These are phyloP conservation scores for Scytalidium lignicola DNA, from an alignment of 2,329 filamentous ascomycete species.

Conservation along the genomic window DNA sequence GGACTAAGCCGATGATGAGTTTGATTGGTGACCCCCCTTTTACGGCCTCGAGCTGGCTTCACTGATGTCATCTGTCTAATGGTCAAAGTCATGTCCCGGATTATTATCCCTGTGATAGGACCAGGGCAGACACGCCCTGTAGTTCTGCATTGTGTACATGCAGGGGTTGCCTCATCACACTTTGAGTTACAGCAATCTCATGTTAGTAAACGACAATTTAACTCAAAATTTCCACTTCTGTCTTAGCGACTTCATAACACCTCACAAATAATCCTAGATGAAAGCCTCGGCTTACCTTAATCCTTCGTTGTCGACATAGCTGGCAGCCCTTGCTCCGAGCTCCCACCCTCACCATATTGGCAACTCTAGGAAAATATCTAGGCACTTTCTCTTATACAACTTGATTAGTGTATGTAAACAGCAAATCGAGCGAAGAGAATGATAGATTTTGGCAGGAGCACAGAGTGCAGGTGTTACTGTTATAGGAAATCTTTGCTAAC, in stretches of 20 bases:
- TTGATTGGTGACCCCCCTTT: neutral
- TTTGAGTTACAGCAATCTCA: neutral
- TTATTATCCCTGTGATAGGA: slow-evolving; percentile 2
- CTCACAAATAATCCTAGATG: neutral
- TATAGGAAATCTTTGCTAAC: neutral
- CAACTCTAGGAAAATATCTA: no score
- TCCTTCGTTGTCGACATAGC: slow-evolving; percentile 2
- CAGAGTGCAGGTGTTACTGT: neutral
- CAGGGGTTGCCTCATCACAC: slow-evolving; percentile 2
- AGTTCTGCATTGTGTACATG: slow-evolving; percentile 1
- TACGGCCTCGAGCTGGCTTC: neutral
- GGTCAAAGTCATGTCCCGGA: slow-evolving; percentile 2
- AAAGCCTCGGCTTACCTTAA: neutral
- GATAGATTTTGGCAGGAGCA: no score
- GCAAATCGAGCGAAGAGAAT: no score
- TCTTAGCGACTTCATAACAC: neutral
- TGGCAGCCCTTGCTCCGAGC: slow-evolving; percentile 1
- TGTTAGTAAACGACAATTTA: slow-evolving; percentile 1
- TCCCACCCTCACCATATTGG: neutral
- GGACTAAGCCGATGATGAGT: neutral
- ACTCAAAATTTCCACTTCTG: neutral
- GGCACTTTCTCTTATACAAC: no score
- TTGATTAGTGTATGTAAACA: no score
- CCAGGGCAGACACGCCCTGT: slow-evolving; percentile 2
- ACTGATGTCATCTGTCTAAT: neutral